Evolutionary conservation across 2,329 filamentous ascomycete species (phyloP).

Genomic region (Cladophialophora carrionii): DNA sequence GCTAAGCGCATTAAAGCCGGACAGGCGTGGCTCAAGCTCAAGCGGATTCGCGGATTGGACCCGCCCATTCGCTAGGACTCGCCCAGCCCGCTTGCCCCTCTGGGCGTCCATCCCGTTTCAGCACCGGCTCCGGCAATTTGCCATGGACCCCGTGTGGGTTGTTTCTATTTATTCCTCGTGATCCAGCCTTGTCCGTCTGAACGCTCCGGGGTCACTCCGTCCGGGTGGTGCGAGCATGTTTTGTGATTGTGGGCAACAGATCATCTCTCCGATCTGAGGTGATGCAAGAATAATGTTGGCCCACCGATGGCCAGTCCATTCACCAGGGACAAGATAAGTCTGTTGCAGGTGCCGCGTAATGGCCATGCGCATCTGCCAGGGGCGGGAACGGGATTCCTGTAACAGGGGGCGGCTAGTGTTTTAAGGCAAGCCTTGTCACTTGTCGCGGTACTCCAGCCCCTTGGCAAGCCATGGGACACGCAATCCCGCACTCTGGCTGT

Average conservation of each 20-base stretch:
- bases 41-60: not conserved
- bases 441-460: slow-evolving; percentile 9
- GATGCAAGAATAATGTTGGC: not conserved
- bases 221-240: not conserved
- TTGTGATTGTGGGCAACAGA: not conserved
- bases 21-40: slow-evolving; percentile 1
- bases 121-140: not conserved
- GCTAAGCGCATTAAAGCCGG: slow-evolving; percentile 1
- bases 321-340: slow-evolving; percentile 2
- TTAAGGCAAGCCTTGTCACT: slow-evolving; percentile 2
- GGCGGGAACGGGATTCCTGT: slow-evolving; percentile 1
- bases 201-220: slow-evolving; percentile 19
- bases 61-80: not conserved
- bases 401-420: slow-evolving; percentile 18
- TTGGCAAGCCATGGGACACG: slow-evolving; percentile 32
- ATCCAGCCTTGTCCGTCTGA: slow-evolving; percentile 20
- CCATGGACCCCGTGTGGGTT: not conserved
- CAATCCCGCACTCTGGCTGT: slow-evolving; percentile 14
- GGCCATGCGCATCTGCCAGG: slow-evolving; percentile 9
- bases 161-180: slow-evolving; percentile 19
- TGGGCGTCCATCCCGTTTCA: not conserved
- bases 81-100: not conserved
- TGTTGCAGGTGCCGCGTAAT: slow-evolving; percentile 16
- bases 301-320: slow-evolving; percentile 4
- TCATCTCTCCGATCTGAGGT: slow-evolving; percentile 4